A percentile compares a stretch with the other conserved stretches of the same genome.
phyloP scores from a whole-genome alignment of 2,329 filamentous ascomycete species.

The Sporothrix luriei region DNA sequence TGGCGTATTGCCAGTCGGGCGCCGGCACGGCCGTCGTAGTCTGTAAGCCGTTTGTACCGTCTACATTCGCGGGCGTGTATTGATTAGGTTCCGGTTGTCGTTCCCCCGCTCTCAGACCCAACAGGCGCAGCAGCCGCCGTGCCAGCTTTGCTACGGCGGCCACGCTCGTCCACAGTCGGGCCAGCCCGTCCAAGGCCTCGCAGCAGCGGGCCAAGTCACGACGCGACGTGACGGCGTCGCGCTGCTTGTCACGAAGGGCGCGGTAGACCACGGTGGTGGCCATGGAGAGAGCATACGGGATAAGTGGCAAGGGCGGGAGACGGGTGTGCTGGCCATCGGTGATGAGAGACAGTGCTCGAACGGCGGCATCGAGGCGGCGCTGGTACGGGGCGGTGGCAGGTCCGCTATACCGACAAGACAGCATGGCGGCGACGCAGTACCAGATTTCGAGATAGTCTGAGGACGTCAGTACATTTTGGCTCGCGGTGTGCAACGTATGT shows the following conservation, averaged over 20 bases:
- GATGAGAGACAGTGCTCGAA: background rate
- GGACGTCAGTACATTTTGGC: background rate
- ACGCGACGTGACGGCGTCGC: background rate
- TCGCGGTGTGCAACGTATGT: background rate
- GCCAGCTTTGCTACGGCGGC: conserved; percentile 8
- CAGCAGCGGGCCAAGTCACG: background rate
- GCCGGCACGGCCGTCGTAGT: background rate
- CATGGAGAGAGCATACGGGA: conserved; percentile 23
- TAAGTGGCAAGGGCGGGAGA: background rate
- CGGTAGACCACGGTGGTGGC: conserved; percentile 15
- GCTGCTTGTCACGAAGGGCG: conserved; percentile 20
- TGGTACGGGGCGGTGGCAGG: background rate
- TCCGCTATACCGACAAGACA: conserved; percentile 17
- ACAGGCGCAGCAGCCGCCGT: background rate
- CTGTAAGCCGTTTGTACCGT: background rate
- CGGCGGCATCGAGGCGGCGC: conserved; percentile 9
- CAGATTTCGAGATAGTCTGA: conserved; percentile 23
- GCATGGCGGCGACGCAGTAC: conserved; percentile 22
- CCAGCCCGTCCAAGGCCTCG: conserved; percentile 1
- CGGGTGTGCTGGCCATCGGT: background rate
- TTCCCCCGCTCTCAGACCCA: background rate
- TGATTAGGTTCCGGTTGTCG: background rate
- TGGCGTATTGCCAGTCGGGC: background rate
- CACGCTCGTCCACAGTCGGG: conserved; percentile 5
- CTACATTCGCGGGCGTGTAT: too few species aligned